These are phyloP conservation scores for Tricholoma hemisulphureum DNA, from an alignment of 768 basidiomycete genomes.

Conservation along the genomic window DNA sequence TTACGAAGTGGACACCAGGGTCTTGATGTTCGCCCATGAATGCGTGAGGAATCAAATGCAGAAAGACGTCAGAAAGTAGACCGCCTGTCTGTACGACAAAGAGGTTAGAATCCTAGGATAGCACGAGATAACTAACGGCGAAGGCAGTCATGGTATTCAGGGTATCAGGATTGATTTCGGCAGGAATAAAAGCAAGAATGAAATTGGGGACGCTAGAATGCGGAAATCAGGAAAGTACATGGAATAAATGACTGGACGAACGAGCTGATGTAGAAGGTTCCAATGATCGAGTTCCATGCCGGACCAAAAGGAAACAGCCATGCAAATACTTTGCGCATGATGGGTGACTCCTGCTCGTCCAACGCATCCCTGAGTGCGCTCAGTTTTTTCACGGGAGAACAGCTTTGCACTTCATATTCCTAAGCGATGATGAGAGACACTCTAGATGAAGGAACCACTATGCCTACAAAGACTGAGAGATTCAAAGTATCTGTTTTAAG, in stretches of 20 bases:
- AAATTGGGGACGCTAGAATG: slow-evolving; percentile 81
- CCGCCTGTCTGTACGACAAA: slow-evolving; percentile 66
- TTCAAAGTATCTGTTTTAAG: not conserved
- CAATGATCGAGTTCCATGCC: slow-evolving; percentile 85
- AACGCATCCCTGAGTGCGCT: slow-evolving; percentile 58
- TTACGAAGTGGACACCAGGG: slow-evolving; percentile 68
- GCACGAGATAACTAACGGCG: slow-evolving; percentile 52
- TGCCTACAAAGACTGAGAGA: slow-evolving; percentile 17
- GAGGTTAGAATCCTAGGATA: slow-evolving; percentile 8
- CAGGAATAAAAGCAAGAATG: slow-evolving; percentile 91
- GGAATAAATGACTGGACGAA: slow-evolving; percentile 39
- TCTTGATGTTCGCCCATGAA: slow-evolving; percentile 88
- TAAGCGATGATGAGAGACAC: slow-evolving; percentile 12
- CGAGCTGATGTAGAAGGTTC: slow-evolving; percentile 97
- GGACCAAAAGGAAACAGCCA: slow-evolving; percentile 89
- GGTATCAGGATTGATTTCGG: slow-evolving; percentile 78
- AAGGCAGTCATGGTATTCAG: slow-evolving; percentile 95
- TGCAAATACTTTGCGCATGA: slow-evolving; percentile 77
- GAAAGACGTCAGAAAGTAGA: slow-evolving; percentile 87
- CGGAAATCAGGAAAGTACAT: slow-evolving; percentile 15
- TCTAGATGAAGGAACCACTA: not conserved
- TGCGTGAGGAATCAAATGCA: slow-evolving; percentile 88
- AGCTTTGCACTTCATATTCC: slow-evolving; percentile 42
- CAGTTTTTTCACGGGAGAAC: slow-evolving; percentile 43
- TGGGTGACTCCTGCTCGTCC: slow-evolving; percentile 64